These are phyloP conservation scores for Trypanosoma caninum DNA, from an alignment of 208 protist species.

Conservation along the genomic window DNA sequence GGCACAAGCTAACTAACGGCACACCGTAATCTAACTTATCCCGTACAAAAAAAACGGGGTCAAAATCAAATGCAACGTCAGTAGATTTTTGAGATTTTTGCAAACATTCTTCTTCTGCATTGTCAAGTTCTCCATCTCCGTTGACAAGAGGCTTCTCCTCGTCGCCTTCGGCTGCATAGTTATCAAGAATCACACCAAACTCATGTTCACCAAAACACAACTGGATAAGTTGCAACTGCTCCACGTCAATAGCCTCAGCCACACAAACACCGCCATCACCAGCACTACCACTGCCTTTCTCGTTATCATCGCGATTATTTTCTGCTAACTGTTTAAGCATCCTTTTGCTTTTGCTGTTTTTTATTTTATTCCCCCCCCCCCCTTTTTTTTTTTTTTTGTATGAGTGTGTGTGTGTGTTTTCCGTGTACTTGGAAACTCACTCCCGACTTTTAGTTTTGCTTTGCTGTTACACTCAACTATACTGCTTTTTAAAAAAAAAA, in stretches of 20 bases:
- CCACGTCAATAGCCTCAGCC: conserved; percentile 11
- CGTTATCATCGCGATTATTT: neutral
- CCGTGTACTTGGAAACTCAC: no score
- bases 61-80: conserved; percentile 32
- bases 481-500: neutral
- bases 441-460: no score
- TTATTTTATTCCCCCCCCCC: neutral
- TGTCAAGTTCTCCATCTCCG: neutral
- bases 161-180: neutral
- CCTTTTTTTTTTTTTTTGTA: neutral
- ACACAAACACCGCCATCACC: neutral
- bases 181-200: conserved; percentile 67
- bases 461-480: no score
- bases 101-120: neutral
- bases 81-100: neutral
- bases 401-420: neutral
- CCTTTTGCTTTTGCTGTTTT: neutral
- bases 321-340: neutral
- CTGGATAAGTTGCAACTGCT: conserved; percentile 79
- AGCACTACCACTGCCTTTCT: neutral
- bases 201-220: conserved; percentile 86
- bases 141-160: neutral
- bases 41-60: conserved; percentile 60
- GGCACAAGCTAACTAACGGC: conserved; percentile 47
- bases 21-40: conserved; percentile 74